phyloP scores from a whole-genome alignment of 257 asterid species.

The Capsicum rhomboideum region DNA sequence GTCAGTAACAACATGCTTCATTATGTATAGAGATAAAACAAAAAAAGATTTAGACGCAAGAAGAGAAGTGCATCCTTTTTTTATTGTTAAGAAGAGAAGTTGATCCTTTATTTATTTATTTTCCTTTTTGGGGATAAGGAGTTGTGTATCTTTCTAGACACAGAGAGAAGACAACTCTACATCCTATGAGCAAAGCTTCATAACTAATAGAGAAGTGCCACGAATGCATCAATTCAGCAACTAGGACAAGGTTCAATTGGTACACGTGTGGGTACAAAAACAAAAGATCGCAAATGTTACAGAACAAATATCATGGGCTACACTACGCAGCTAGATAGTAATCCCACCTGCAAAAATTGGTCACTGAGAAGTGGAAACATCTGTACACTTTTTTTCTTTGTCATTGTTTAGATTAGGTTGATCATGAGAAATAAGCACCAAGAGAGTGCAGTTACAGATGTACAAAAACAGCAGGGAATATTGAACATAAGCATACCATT shows the following conservation, averaged over 20 bases:
- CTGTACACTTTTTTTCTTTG: neutral
- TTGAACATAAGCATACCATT: neutral
- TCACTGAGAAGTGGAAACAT: neutral
- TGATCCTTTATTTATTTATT: neutral
- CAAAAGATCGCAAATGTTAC: neutral
- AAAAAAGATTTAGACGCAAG: neutral
- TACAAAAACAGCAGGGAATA: neutral
- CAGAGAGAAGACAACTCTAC: neutral
- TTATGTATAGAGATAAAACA: neutral
- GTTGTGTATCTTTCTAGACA: neutral
- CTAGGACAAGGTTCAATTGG: neutral
- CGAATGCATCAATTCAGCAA: neutral
- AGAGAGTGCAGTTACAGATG: neutral
- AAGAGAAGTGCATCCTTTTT: neutral
- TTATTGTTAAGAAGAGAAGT: neutral
- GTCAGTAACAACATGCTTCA: neutral
- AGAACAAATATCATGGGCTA: neutral
- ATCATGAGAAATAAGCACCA: neutral
- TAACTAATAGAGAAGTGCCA: neutral
- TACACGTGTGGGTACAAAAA: neutral
- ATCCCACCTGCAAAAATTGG: neutral
- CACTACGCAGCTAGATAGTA: neutral
- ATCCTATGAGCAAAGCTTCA: neutral
- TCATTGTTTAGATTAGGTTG: neutral
- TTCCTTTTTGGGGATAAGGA: neutral